Percentiles rank a stretch among this genome's conserved stretches.
These are phyloP conservation scores for Fulvia fulva DNA, from an alignment of 2,329 filamentous ascomycete genomes.

Conservation along the genomic window DNA sequence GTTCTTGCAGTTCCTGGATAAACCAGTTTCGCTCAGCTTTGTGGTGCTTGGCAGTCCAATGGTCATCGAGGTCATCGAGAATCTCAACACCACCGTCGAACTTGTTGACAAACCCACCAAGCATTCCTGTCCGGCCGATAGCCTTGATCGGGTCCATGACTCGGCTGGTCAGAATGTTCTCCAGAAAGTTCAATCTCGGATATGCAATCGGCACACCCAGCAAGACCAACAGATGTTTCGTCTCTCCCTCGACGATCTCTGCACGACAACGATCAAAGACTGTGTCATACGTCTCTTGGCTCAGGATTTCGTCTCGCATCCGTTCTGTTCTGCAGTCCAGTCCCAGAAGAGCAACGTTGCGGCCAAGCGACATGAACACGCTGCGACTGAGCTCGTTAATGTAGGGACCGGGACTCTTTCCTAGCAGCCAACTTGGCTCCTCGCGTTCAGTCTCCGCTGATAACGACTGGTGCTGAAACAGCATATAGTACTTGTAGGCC, in stretches of 20 bases:
- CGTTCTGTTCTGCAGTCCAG: conserved; percentile 90
- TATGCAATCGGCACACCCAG: conserved; percentile 64
- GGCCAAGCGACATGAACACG: conserved; percentile 78
- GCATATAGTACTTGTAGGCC: conserved; percentile 97
- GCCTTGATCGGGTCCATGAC: conserved; percentile 87
- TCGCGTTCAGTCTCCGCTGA: conserved; percentile 72
- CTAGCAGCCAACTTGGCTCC: conserved; percentile 90
- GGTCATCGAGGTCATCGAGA: conserved; percentile 86
- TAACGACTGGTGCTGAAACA: conserved; percentile 95
- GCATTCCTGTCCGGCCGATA: conserved; percentile 72
- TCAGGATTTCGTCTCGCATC: conserved; percentile 75
- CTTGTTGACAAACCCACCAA: conserved; percentile 77
- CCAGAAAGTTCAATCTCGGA: conserved; percentile 52
- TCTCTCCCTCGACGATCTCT: conserved; percentile 78
- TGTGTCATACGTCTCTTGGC: conserved; percentile 75
- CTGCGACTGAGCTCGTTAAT: conserved; percentile 83
- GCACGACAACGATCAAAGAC: conserved; percentile 80
- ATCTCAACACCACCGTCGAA: conserved; percentile 92
- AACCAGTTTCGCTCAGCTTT: conserved; percentile 84
- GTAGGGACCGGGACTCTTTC: conserved; percentile 76
- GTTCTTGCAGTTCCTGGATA: conserved; percentile 85
- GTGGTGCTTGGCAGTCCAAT: conserved; percentile 95
- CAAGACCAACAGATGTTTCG: conserved; percentile 84
- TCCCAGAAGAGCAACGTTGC: conserved; percentile 74
- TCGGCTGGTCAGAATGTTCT: conserved; percentile 72